Evolutionary conservation across 169 alveolate genomes (phyloP).

Genomic region (Babesia microti): DNA sequence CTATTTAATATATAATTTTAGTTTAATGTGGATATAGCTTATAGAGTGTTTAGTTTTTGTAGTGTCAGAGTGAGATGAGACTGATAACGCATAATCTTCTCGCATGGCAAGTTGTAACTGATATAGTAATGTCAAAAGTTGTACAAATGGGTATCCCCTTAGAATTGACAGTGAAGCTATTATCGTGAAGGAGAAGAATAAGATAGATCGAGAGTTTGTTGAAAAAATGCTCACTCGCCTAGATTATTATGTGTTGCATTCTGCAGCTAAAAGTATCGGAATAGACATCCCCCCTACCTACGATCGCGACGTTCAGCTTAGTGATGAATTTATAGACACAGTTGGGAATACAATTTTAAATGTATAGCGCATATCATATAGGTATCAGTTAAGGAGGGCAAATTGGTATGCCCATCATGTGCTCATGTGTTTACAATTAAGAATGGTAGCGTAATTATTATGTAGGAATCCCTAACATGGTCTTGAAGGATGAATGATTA

Average conservation of each 20-base stretch:
- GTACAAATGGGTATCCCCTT: constrained; percentile 60
- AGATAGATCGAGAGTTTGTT: constrained; percentile 52
- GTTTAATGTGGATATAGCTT: constrained; percentile 2
- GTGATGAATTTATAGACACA: constrained; percentile 44
- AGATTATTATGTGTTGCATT: constrained; percentile 49
- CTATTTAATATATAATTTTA: constrained; percentile 4
- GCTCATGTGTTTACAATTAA: constrained; percentile 41
- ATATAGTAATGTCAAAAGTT: constrained; percentile 48
- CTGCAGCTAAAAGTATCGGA: constrained; percentile 59
- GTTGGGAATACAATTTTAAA: constrained; percentile 54
- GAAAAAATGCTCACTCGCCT: constrained; percentile 52
- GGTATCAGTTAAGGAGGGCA: constrained; percentile 39
- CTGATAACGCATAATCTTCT: constrained; percentile 61
- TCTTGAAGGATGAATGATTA: no score
- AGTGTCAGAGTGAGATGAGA: constrained; percentile 35
- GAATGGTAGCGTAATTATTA: constrained; percentile 39
- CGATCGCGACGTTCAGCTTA: constrained; percentile 38
- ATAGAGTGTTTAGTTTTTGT: constrained; percentile 1
- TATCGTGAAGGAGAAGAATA: constrained; percentile 45
- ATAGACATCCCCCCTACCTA: constrained; percentile 42
- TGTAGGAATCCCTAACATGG: constrained; percentile 44
- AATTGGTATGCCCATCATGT: constrained; percentile 55
- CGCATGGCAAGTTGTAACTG: constrained; percentile 46
- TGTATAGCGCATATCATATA: constrained; percentile 17
- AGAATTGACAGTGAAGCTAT: constrained; percentile 27